Evolutionary conservation across 768 basidiomycete genomes (phyloP).

Genomic region (Lepiota brunneoincarnata): DNA sequence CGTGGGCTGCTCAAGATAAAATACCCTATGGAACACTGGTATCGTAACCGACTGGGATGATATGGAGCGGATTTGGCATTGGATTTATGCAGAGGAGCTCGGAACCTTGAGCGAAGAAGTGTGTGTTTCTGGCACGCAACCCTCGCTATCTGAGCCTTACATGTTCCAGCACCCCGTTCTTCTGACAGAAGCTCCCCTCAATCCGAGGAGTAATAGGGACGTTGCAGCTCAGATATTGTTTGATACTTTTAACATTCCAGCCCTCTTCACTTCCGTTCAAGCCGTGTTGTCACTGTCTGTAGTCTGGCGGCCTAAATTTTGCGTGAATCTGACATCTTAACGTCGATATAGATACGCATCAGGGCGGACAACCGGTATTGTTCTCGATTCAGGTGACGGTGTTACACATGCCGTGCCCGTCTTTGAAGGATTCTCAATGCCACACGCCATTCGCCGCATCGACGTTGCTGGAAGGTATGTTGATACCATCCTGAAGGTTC

Average conservation of each 20-base stretch:
- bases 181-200: constrained; percentile 95
- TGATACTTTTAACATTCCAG: constrained; percentile 99
- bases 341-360: constrained; percentile 80
- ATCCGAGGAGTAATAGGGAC: constrained; percentile 95
- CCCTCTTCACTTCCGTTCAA: constrained; percentile 94
- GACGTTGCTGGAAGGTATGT: constrained; percentile 91
- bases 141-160: constrained; percentile 14
- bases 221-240: constrained; percentile 98
- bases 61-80: constrained; percentile 99
- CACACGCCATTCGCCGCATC: constrained; percentile 93
- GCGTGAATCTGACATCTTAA: constrained; percentile 12
- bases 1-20: constrained; percentile 95
- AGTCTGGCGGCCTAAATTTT: background rate
- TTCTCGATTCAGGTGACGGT: constrained; percentile 97
- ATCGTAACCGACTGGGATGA: constrained; percentile 99
- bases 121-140: constrained; percentile 16
- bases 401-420: constrained; percentile 99
- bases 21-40: constrained; percentile 99
- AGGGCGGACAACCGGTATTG: constrained; percentile 98
- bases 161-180: constrained; percentile 86
- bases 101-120: constrained; percentile 98
- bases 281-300: constrained; percentile 93
- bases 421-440: constrained; percentile 99
- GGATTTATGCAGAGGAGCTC: constrained; percentile 95
- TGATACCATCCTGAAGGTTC: constrained; percentile 8